phyloP scores from a whole-genome alignment of 345 rosid genomes.

The Raphanus raphanistrum region DNA sequence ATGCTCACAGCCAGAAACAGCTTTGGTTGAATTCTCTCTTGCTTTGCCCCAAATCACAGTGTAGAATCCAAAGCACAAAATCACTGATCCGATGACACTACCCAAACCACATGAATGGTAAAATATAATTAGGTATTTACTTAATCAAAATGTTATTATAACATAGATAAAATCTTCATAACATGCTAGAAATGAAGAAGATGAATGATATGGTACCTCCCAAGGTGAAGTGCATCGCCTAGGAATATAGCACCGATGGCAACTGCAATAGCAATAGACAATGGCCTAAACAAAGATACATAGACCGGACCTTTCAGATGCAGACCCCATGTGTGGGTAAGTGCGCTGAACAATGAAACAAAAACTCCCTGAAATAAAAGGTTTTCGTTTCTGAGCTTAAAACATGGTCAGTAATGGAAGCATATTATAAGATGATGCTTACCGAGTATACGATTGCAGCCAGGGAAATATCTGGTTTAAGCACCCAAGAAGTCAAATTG shows the following conservation, averaged over 20 bases:
- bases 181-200: not conserved
- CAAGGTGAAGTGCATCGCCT: conserved; percentile 31
- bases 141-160: not conserved
- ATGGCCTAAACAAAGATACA: conserved; percentile 41
- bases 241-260: conserved; percentile 34
- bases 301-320: conserved; percentile 42
- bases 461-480: conserved; percentile 32
- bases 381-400: not conserved
- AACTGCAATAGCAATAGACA: conserved; percentile 41
- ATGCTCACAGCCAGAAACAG: conserved; percentile 3
- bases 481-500: conserved; percentile 42
- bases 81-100: conserved; percentile 36
- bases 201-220: conserved; percentile 8
- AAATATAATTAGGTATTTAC: not conserved
- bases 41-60: conserved; percentile 46
- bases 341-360: conserved; percentile 7
- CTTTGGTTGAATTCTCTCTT: conserved; percentile 31
- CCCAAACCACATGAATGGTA: not conserved
- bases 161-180: not conserved
- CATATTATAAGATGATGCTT: conserved; percentile 11
- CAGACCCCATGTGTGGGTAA: conserved; percentile 39
- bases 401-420: not conserved
- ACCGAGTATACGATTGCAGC: conserved; percentile 41
- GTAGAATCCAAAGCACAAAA: conserved; percentile 38
- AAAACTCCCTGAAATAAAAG: conserved; percentile 25